Evolutionary conservation across 1,284 basidiomycete species (phyloP).

Genomic region (Naganishia cerealis): DNA sequence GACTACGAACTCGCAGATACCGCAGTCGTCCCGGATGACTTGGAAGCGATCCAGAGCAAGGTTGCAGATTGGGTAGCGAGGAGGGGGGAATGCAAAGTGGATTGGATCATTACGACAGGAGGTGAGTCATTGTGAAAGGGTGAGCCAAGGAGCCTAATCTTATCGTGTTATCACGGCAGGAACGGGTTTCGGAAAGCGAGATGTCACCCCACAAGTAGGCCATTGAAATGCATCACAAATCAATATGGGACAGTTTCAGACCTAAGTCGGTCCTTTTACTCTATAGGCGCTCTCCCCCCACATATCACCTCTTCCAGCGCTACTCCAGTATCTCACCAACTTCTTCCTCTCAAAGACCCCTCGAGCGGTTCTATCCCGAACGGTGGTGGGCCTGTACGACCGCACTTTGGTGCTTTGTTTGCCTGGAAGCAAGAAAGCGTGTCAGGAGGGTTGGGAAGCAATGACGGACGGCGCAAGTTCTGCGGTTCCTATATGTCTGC

Average conservation of each 20-base stretch:
- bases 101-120: constrained; percentile 76
- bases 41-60: constrained; percentile 57
- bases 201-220: constrained; percentile 74
- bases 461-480: constrained; percentile 20
- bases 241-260: background rate
- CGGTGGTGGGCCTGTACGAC: constrained; percentile 69
- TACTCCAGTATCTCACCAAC: constrained; percentile 73
- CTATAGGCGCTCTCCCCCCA: constrained; percentile 68
- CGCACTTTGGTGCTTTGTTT: constrained; percentile 72
- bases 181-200: constrained; percentile 77
- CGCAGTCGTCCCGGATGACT: constrained; percentile 65
- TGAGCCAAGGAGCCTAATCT: background rate
- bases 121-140: constrained; percentile 45
- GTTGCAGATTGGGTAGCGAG: constrained; percentile 23
- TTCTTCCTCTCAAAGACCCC: constrained; percentile 72
- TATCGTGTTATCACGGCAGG: constrained; percentile 42
- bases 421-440: constrained; percentile 74
- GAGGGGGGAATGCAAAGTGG: constrained; percentile 47
- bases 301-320: constrained; percentile 70
- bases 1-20: constrained; percentile 37
- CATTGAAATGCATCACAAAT: background rate
- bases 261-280: background rate
- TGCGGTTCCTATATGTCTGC: background rate
- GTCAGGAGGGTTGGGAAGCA: constrained; percentile 33
- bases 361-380: constrained; percentile 75